phyloP scores from a whole-genome alignment of 1,139 yeast species.

The Blastobotrys malaysiensis region DNA sequence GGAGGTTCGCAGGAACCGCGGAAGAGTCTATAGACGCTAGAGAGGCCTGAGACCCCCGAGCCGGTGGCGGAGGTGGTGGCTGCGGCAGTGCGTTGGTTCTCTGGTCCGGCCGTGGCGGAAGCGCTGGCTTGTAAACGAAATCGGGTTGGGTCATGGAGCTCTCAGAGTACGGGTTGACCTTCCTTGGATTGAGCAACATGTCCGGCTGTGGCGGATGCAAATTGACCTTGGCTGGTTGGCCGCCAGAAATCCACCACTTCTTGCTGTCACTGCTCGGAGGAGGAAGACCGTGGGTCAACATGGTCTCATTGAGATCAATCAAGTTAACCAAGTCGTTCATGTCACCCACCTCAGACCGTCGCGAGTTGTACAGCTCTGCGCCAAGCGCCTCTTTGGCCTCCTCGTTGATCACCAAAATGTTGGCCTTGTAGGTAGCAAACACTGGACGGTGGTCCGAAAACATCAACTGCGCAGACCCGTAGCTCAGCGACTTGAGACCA shows the following conservation, averaged over 20 bases:
- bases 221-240: conserved; percentile 64
- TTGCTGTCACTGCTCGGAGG: conserved; percentile 79
- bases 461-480: conserved; percentile 55
- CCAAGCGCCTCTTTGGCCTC: conserved; percentile 52
- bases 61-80: neutral
- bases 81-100: neutral
- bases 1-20: neutral
- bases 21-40: neutral
- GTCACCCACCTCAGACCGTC: conserved; percentile 37
- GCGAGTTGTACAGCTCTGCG: conserved; percentile 48
- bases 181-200: conserved; percentile 57
- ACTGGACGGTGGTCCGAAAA: conserved; percentile 97
- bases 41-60: neutral
- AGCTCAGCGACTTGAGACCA: conserved; percentile 57
- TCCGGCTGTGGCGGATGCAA: conserved; percentile 38
- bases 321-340: conserved; percentile 31
- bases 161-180: conserved; percentile 59
- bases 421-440: conserved; percentile 65
- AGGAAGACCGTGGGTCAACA: conserved; percentile 49
- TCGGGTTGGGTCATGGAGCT: conserved; percentile 21
- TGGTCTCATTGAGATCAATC: conserved; percentile 32
- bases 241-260: conserved; percentile 92
- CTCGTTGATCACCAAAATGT: conserved; percentile 67
- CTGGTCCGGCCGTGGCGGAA: conserved; percentile 21
- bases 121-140: conserved; percentile 23